Evolutionary conservation across 202 grass and related monocot species (phyloP), one percentile per base, ranked within the genome.

Genomic region (Carex arenaria): DNA sequence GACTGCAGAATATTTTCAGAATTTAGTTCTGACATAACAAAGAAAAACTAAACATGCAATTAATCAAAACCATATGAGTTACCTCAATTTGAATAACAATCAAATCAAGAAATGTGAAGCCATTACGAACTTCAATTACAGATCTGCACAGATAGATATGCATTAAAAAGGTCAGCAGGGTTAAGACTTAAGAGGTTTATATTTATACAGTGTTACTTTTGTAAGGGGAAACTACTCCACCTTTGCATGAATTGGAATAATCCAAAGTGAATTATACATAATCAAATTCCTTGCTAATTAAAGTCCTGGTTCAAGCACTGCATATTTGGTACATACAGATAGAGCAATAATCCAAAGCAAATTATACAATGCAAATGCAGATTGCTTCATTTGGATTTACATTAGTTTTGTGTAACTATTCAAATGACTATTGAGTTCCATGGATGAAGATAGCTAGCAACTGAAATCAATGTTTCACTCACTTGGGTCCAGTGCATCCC

Each of bases 51-150:
- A 42, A 65, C 67, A 60, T 67, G 54, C 11, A 4, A 19, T 67
- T 15, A 32, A 86, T 61, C 10, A 84, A 63, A 87, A 45, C 40
- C 7, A 71, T 20, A 28, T 61, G 71, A 34, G 43, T 73, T 84
- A 99, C 96, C 96, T 99, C 96, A 75, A 99, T 95, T 85, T 99
- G 96, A 85, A 99, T 94, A 88, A 99, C 96, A 84, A 99, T 99
- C 72, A 99, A 80, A 88, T 99, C 93, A 67, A 99, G 93, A 86
- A 99, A 99, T 86, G 96, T 99, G 80, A 95, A 99, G 13, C 91
- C 96, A 82, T 94, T 99, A 79, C 96, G 96, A 77, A 99, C 96
- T 87, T 95, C 96, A 80, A 99, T 99, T 53, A 99, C 96, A 84
- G 96, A 99, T 78, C 96, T 99, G 85, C 65, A 83, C 11, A 14